Evolutionary conservation across 257 asterid species (phyloP).

Genomic region (Ophiorrhiza pumila): DNA sequence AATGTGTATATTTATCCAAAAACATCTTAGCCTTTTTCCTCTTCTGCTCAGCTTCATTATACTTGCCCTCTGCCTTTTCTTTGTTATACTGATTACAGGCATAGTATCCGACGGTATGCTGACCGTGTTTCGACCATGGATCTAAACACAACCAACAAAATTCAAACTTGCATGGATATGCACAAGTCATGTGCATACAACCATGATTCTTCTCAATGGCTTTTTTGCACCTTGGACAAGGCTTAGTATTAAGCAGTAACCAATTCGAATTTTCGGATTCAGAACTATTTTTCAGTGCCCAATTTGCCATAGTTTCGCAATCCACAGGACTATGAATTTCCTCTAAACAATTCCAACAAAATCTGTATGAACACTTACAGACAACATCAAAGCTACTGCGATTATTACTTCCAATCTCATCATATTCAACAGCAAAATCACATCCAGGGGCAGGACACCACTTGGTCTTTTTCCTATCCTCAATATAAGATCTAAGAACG

Average conservation of each 20-base stretch:
- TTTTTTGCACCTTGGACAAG: neutral
- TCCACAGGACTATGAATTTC: too few species aligned
- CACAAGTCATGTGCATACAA: constrained; percentile 3
- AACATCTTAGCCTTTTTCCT: neutral
- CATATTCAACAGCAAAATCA: neutral
- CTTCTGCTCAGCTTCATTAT: neutral
- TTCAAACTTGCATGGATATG: neutral
- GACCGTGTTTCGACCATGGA: too few species aligned
- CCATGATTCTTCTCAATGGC: constrained; percentile 3
- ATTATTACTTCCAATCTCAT: too few species aligned
- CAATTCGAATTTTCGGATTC: neutral
- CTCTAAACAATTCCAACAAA: too few species aligned
- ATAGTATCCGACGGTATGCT: too few species aligned
- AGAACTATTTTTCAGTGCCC: neutral
- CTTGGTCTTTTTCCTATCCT: too few species aligned
- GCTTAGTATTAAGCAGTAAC: too few species aligned
- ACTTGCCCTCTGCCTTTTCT: neutral
- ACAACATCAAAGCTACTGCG: too few species aligned
- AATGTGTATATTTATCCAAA: too few species aligned
- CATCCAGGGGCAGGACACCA: too few species aligned
- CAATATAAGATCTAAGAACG: too few species aligned
- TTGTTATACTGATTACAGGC: neutral
- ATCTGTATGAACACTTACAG: too few species aligned
- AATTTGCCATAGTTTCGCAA: neutral
- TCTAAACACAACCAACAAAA: neutral